These are phyloP conservation scores for Metschnikowia cubensis DNA, from an alignment of 805 yeast genomes.

Conservation along the genomic window DNA sequence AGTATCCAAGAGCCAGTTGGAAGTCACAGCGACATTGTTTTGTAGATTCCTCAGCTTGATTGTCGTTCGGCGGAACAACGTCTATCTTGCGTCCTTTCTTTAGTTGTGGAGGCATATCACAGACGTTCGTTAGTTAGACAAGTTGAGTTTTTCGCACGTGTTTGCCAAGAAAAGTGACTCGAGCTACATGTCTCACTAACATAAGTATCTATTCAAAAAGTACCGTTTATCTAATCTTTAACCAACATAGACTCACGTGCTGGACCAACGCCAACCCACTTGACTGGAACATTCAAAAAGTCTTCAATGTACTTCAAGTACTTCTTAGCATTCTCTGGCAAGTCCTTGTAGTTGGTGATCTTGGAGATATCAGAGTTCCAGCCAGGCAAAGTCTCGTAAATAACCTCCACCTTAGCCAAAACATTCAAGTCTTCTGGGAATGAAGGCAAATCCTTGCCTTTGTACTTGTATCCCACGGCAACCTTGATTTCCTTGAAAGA, in stretches of 20 bases:
- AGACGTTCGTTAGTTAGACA: too few relatives aligned
- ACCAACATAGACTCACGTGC: constrained; percentile 90
- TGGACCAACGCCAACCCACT: constrained; percentile 99
- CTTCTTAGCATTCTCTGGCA: constrained; percentile 83
- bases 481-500: constrained; percentile 83
- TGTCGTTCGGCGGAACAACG: not conserved
- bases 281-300: constrained; percentile 75
- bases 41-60: not conserved
- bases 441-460: constrained; percentile 68
- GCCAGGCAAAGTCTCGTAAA: constrained; percentile 88
- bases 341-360: constrained; percentile 63
- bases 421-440: constrained; percentile 91
- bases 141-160: constrained; percentile 1
- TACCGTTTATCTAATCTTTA: constrained; percentile 25
- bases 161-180: not conserved
- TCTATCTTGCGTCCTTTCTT: not conserved
- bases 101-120: not conserved
- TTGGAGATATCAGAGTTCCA: constrained; percentile 85
- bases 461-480: constrained; percentile 75
- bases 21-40: not conserved
- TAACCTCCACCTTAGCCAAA: constrained; percentile 87
- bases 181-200: not conserved
- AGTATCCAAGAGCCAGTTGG: constrained; percentile 3
- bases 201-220: not conserved
- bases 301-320: constrained; percentile 86